Evolutionary conservation across 257 asterid species (phyloP), one percentile per base, ranked within the genome.

Genomic region (Solanum clarkiae): DNA sequence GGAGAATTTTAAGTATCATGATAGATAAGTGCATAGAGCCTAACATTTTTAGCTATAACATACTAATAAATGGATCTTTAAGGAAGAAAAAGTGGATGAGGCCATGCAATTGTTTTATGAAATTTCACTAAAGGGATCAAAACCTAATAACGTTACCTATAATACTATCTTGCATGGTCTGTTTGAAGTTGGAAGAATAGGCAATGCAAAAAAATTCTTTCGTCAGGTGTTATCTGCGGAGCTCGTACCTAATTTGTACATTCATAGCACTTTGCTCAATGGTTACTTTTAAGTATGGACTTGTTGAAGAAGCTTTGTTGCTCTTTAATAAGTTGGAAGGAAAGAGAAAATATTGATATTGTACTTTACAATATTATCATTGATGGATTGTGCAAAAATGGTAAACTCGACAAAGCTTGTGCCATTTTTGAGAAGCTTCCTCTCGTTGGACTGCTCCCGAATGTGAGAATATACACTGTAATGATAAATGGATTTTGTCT

Each of bases 201-300:
- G 17, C 2, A 17, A 29, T 54, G 88, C 88, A 2, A 20, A 14
- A 47, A 3, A n/a, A 4, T 1, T 86, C 2, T 53, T 55, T 17
- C 7, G 3, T 0, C 56, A 86, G 80, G 72, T 86, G 86, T 47
- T 54, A 57, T 47, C 14, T 24, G 11, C 44, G 4, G 70, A 60
- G 15, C 24, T 36, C 40, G 3, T 12, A 53, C 83, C 82, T 11
- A 10, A 65, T 40, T 51, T 63, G 1, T 10, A 1, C 45, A 44
- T 53, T 24, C 74, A 80, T 60, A 10, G 1, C 69, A 59, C 55
- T 4, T 15, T 86, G 11, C 55, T 88, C 5, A 56, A 88, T 75
- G 86, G 85, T 8, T 47, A 83, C 24, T 86, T 86, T 77, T 17
- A 86, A 84, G 85, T 29, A 80, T 13, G 65, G 66, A 36, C 62